Evolutionary conservation across 1,139 yeast species (phyloP).

Genomic region (Yarrowia galli): DNA sequence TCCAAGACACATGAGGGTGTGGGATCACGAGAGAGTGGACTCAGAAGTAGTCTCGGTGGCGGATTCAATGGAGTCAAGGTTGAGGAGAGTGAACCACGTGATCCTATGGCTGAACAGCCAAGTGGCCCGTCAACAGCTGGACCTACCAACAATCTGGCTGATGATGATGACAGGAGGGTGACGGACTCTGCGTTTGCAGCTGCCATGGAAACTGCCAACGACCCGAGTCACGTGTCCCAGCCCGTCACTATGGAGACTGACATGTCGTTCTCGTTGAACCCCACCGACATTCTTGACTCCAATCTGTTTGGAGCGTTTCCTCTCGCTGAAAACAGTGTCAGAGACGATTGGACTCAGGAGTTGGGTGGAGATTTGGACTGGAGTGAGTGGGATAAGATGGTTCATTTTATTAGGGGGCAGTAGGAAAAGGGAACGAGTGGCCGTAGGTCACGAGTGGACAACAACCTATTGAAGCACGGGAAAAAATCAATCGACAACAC

Average conservation of each 20-base stretch:
- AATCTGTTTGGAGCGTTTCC: slow-evolving; percentile 21
- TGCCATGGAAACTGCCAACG: slow-evolving; percentile 1
- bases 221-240: slow-evolving; percentile 7
- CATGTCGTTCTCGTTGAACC: slow-evolving; percentile 1
- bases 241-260: slow-evolving; percentile 1
- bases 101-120: not conserved
- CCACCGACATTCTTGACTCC: slow-evolving; percentile 20
- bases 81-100: not conserved
- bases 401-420: slow-evolving; percentile 30
- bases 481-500: too few relatives aligned
- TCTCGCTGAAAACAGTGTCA: not conserved
- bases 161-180: not conserved
- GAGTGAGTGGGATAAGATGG: slow-evolving; percentile 39
- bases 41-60: slow-evolving; percentile 3
- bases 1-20: not conserved
- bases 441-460: too few relatives aligned
- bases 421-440: not conserved
- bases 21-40: not conserved
- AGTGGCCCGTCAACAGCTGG: not conserved
- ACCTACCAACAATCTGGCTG: not conserved
- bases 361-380: slow-evolving; percentile 36
- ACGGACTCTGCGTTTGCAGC: slow-evolving; percentile 14
- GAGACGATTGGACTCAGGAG: slow-evolving; percentile 30
- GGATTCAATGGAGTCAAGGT: not conserved
- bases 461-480: too few relatives aligned